Percentiles rank a stretch among this genome's conserved stretches.
phyloP scores from a whole-genome alignment of 441 rosid species.

The Eruca vesicaria region DNA sequence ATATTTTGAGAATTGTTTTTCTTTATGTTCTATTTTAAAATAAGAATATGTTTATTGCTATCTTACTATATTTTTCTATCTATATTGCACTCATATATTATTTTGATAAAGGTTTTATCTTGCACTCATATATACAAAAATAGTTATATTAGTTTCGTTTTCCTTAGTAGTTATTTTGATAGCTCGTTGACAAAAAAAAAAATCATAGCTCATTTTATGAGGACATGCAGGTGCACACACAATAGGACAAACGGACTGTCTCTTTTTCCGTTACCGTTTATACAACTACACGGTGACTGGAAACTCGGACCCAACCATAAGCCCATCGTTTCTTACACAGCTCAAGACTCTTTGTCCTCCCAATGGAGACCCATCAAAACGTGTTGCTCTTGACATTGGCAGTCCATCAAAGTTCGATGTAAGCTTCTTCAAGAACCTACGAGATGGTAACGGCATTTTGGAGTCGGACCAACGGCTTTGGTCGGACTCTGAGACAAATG shows the following conservation, averaged over 20 bases:
- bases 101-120: too few relatives aligned
- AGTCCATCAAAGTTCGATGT: slow-evolving; percentile 56
- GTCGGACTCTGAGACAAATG: slow-evolving; percentile 50
- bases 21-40: too few relatives aligned
- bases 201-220: background rate
- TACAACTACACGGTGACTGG: slow-evolving; percentile 78
- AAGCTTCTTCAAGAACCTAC: slow-evolving; percentile 56
- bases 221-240: slow-evolving; percentile 65
- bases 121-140: too few relatives aligned
- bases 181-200: too few relatives aligned
- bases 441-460: slow-evolving; percentile 59
- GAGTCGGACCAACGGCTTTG: slow-evolving; percentile 74
- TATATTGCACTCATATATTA: background rate
- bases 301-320: slow-evolving; percentile 66
- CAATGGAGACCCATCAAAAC: slow-evolving; percentile 51
- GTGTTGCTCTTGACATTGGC: slow-evolving; percentile 54
- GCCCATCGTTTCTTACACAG: slow-evolving; percentile 45
- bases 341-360: slow-evolving; percentile 59
- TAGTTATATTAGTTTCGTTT: too few relatives aligned
- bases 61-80: background rate
- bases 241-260: slow-evolving; percentile 72
- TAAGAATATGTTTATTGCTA: background rate
- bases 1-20: too few relatives aligned
- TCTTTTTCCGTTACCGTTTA: slow-evolving; percentile 63
- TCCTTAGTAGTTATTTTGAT: too few relatives aligned